Conservation (phyloP, 1,284 basidiomycete genomes). For the Golubevia pallescens region DNA sequence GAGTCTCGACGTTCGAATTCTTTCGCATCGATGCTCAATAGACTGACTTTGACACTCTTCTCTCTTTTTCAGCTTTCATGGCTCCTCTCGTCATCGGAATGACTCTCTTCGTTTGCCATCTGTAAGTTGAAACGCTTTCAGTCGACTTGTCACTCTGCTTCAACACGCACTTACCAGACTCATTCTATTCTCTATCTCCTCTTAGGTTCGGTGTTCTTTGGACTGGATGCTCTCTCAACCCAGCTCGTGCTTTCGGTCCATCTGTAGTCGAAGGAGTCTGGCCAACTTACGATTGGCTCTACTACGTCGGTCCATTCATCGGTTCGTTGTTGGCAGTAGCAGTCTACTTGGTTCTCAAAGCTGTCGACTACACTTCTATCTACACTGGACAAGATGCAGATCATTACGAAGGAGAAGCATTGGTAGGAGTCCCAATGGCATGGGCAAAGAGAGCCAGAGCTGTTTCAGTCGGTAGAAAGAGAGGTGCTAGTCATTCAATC, state of each 20-base stretch:
- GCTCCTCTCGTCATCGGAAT: constrained; percentile 48
- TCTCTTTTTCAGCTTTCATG: constrained; percentile 17
- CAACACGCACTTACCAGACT: too few species aligned
- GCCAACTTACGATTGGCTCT: constrained; percentile 23
- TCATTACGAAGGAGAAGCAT: too few species aligned
- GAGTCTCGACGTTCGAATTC: too few species aligned
- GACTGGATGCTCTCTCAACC: constrained; percentile 37
- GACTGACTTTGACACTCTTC: too few species aligned
- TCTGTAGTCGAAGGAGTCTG: constrained; percentile 18
- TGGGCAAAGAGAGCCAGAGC: too few species aligned
- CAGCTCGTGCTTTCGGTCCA: constrained; percentile 41
- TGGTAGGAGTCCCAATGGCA: too few species aligned
- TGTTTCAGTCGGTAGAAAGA: too few species aligned
- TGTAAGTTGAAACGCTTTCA: constrained; percentile 1
- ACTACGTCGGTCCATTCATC: constrained; percentile 33
- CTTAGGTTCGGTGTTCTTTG: constrained; percentile 16
- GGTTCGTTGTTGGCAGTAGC: constrained; percentile 30
- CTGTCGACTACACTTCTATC: constrained; percentile 34
- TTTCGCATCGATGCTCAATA: too few species aligned
- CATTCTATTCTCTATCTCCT: too few species aligned
- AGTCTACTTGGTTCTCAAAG: constrained; percentile 34
- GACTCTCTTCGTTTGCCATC: constrained; percentile 32
- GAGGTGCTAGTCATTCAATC: too few species aligned
- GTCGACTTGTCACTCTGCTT: too few species aligned
- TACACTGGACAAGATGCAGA: constrained; percentile 24